Evolutionary conservation across 257 asterid genomes (phyloP).

Genomic region (Przewalskia tangutica): DNA sequence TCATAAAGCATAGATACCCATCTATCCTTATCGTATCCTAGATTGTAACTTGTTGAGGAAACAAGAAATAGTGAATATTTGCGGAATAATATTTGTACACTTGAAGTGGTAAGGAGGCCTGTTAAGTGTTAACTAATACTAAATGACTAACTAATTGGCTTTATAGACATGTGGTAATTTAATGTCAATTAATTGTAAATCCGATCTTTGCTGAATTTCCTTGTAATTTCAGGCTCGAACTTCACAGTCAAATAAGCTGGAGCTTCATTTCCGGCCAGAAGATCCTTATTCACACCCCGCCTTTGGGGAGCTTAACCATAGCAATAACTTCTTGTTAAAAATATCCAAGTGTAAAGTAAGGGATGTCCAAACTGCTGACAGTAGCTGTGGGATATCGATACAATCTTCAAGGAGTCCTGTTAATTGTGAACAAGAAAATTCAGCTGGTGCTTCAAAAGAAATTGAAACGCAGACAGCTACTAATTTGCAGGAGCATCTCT

Average conservation of each 20-base stretch:
- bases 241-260: conserved; percentile 55
- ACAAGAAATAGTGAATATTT: background rate
- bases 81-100: background rate
- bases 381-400: conserved; percentile 8
- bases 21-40: background rate
- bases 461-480: conserved; percentile 27
- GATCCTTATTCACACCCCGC: conserved; percentile 94
- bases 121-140: background rate
- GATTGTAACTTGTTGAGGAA: background rate
- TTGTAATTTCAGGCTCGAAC: conserved; percentile 44
- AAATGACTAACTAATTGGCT: background rate
- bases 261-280: conserved; percentile 86
- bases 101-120: background rate
- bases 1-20: background rate
- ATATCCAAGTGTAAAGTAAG: conserved; percentile 44
- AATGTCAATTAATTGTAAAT: background rate
- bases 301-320: conserved; percentile 52
- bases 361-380: conserved; percentile 16
- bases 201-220: background rate
- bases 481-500: background rate
- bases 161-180: background rate
- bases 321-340: conserved; percentile 56
- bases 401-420: conserved; percentile 17
- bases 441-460: conserved; percentile 19
- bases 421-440: conserved; percentile 20